A percentile compares a stretch with the other conserved stretches of the same genome.
Conservation (phyloP, 306 rosid species). For the Casuarina glauca region DNA sequence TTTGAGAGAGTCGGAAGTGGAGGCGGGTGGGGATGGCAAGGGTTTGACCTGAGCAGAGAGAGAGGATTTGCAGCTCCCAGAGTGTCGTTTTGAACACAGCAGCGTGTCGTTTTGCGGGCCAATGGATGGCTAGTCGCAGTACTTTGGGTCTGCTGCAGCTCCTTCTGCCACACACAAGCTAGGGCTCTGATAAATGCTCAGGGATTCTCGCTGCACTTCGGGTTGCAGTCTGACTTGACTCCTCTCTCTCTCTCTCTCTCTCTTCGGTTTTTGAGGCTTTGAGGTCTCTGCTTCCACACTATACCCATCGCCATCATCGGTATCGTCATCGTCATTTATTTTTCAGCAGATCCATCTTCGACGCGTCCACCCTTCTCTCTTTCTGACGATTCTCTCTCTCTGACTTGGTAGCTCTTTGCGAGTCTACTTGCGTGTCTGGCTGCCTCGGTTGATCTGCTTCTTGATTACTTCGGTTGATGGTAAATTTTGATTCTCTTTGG, state of each 20-base stretch:
- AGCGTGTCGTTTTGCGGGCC: too few relatives aligned
- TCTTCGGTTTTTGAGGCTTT: not conserved
- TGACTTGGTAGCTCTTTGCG: not conserved
- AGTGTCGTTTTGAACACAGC: too few relatives aligned
- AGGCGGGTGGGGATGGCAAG: not conserved
- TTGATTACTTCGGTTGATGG: not conserved
- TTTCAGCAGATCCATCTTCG: not conserved
- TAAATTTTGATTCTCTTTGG: not conserved
- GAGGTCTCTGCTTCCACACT: not conserved
- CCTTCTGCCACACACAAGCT: not conserved
- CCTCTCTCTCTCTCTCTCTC: not conserved
- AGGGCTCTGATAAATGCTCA: too few relatives aligned
- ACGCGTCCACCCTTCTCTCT: not conserved
- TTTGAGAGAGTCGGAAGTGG: not conserved
- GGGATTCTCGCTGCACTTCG: too few relatives aligned
- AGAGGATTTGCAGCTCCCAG: too few relatives aligned
- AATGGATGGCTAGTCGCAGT: too few relatives aligned
- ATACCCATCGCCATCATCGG: not conserved
- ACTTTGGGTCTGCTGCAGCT: not conserved
- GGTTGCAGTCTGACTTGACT: not conserved
- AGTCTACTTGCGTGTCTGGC: not conserved
- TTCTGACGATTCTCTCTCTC: not conserved
- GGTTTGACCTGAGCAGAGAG: not conserved
- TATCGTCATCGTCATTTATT: not conserved
- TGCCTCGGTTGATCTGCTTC: not conserved